Conservation (phyloP, 306 rosid species). For the Vigna reflexopilosa region DNA sequence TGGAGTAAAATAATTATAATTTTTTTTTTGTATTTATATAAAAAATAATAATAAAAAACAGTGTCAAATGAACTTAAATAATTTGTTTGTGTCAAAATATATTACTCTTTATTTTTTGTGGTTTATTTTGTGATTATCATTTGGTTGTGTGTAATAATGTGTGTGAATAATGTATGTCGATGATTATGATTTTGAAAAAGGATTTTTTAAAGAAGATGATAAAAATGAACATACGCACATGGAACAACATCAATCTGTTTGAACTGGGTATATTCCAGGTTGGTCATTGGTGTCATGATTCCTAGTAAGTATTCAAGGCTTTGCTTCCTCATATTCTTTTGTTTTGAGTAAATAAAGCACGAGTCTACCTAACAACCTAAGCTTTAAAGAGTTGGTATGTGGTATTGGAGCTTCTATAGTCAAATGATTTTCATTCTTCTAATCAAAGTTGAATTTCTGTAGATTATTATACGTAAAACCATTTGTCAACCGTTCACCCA, state of each 20-base stretch:
- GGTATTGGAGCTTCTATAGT: background rate
- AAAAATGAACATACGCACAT: conserved; percentile 2
- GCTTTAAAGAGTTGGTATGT: background rate
- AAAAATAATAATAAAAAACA: no score
- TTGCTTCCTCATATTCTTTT: background rate
- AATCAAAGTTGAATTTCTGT: background rate
- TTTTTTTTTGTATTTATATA: no score
- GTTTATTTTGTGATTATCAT: background rate
- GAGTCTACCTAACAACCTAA: background rate
- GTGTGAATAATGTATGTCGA: conserved; percentile 11
- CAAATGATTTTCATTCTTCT: background rate
- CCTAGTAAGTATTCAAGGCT: background rate
- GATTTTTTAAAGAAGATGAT: background rate
- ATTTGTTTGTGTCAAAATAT: no score
- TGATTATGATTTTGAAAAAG: conserved; percentile 5
- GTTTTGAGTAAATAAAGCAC: conserved; percentile 1
- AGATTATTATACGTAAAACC: background rate
- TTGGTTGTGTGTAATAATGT: background rate
- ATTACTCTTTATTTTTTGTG: no score
- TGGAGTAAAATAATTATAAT: no score
- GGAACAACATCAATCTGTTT: background rate
- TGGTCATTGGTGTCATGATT: conserved; percentile 25
- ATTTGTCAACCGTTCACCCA: background rate
- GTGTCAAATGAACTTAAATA: no score
- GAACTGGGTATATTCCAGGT: conserved; percentile 8